Base-by-base conservation (phyloP, 2,329 filamentous ascomycete genomes). In the Talaromyces sp. region DNA sequence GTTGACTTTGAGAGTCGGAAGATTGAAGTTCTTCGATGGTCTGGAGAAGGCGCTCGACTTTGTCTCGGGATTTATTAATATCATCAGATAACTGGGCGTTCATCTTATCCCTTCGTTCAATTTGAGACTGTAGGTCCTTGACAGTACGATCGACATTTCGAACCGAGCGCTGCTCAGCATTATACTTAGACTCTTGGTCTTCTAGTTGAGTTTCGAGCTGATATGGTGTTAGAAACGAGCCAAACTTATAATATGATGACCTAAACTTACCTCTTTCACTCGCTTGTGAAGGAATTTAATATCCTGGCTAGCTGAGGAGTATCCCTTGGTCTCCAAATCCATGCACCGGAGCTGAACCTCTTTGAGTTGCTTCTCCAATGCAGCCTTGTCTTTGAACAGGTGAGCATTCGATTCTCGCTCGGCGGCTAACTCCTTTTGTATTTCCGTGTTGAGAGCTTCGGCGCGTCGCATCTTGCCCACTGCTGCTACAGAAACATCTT, bases 401-500 rank as follows among this genome's bases (percentile, higher is more conserved):
- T 90, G 86, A 5, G 89, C 86, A 68, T 88, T 92, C 36, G 85
- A 84, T 72, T 98, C 95, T 10, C 93, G 87, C 78, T 97, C 93
- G 8, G 85, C 85, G 19, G 88, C 86, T 64, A 97, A 91, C 70
- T 99, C 95, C 74, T 95, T 96, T 72, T 98, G 93, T 65, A 96
- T 88, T 76, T 99, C 95, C 9, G 88, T 86, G 1, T 88, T 88
- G 33, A 98, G 80, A 4, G 92, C 90, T 72, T 99, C 93, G 2
- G 95, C 91, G 27, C 93, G 88, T 60, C 93, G 87, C 95, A 99
- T 99, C 82, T 98, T 98, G 70, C 95, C 93, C 47, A 98, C 89
- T 0, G 93, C 93, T 3, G 95, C 93, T 0, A 89, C 86, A 11
- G 92, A 91, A 62, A 98, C 88, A 72, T 99, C 93, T 76, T 98